Conservation (phyloP, 2,329 filamentous ascomycete species). For the Xylaria digitata region DNA sequence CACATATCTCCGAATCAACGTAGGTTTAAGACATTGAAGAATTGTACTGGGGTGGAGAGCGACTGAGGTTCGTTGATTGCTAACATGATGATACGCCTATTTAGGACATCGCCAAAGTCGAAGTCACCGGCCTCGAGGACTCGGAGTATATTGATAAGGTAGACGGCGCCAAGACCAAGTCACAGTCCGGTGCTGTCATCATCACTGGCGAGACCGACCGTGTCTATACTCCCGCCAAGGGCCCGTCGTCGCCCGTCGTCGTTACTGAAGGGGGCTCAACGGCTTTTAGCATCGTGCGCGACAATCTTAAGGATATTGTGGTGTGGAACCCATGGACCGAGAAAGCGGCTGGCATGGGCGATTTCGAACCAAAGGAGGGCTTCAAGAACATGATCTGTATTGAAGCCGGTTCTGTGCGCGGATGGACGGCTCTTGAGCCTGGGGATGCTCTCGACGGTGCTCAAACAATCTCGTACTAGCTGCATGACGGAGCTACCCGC, state of each 20-base stretch:
- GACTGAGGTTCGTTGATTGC: not conserved
- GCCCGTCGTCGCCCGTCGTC: slow-evolving; percentile 67
- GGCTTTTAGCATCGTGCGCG: slow-evolving; percentile 79
- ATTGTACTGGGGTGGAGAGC: not conserved
- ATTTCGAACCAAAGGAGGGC: slow-evolving; percentile 89
- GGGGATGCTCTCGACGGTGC: slow-evolving; percentile 75
- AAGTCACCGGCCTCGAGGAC: slow-evolving; percentile 79
- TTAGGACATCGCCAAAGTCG: slow-evolving; percentile 81
- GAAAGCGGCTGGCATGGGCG: slow-evolving; percentile 82
- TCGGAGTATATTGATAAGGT: slow-evolving; percentile 88
- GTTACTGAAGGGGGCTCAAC: slow-evolving; percentile 73
- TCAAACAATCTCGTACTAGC: slow-evolving; percentile 61
- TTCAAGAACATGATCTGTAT: slow-evolving; percentile 96
- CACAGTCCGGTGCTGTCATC: slow-evolving; percentile 71
- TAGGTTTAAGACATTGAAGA: slow-evolving; percentile 57
- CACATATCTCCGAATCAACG: slow-evolving; percentile 85
- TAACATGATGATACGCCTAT: slow-evolving; percentile 6
- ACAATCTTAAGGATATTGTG: slow-evolving; percentile 88
- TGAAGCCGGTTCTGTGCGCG: slow-evolving; percentile 85
- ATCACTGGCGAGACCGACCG: slow-evolving; percentile 87
- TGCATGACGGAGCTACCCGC: slow-evolving; percentile 17
- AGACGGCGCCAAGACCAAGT: slow-evolving; percentile 71
- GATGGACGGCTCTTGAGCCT: slow-evolving; percentile 86
- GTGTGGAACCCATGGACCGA: slow-evolving; percentile 98
- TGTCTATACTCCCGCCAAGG: slow-evolving; percentile 79